phyloP scores from a whole-genome alignment of 2,329 filamentous ascomycete genomes.

The Aspergillus sp. region DNA sequence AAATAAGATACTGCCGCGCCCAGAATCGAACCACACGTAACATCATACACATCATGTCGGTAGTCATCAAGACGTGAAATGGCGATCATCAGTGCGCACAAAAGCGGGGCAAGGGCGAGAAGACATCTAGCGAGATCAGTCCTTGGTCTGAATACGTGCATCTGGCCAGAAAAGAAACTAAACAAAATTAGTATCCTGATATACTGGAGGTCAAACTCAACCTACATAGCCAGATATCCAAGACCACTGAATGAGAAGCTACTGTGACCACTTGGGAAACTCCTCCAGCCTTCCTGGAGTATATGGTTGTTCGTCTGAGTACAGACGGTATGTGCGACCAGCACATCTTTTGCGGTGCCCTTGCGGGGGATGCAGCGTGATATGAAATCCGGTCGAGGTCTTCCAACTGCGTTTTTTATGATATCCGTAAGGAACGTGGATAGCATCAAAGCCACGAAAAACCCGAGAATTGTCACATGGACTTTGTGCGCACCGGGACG shows the following conservation, averaged over 20 bases:
- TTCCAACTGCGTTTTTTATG: constrained; percentile 81
- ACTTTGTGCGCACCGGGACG: constrained; percentile 69
- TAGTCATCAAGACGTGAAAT: constrained; percentile 61
- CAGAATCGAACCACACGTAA: constrained; percentile 51
- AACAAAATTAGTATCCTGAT: too few relatives aligned
- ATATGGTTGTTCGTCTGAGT: constrained; percentile 50
- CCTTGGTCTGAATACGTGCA: constrained; percentile 55
- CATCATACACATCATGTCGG: constrained; percentile 60
- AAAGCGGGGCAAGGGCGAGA: constrained; percentile 50
- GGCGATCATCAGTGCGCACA: constrained; percentile 56
- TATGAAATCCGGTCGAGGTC: constrained; percentile 81
- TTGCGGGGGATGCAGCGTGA: constrained; percentile 73
- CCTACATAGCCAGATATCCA: constrained; percentile 52
- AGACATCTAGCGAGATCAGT: constrained; percentile 54
- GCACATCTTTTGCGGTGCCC: constrained; percentile 50
- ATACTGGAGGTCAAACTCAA: not conserved
- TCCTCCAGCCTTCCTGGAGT: constrained; percentile 61
- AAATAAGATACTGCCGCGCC: constrained; percentile 53
- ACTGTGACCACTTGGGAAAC: constrained; percentile 60
- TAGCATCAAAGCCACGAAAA: constrained; percentile 71
- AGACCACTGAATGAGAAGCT: constrained; percentile 59
- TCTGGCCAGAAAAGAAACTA: constrained; percentile 49
- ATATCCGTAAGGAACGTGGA: constrained; percentile 82
- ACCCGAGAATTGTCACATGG: constrained; percentile 78
- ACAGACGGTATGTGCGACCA: constrained; percentile 47